Conservation (phyloP, 345 rosid genomes). For the Lenwebbia sp. region DNA sequence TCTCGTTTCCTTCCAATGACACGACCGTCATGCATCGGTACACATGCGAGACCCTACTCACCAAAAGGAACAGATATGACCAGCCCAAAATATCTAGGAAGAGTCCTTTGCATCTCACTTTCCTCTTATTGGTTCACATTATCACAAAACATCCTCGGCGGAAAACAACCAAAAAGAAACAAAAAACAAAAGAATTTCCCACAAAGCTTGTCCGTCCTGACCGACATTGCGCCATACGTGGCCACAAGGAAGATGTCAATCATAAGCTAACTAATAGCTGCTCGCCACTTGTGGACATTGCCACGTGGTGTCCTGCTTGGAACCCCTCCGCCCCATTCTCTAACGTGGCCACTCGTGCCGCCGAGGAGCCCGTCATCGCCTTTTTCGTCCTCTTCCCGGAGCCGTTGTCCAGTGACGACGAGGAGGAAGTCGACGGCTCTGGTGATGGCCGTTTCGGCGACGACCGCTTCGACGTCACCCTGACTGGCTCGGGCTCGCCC, state of each 20-base stretch:
- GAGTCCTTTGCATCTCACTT: neutral
- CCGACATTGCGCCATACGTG: neutral
- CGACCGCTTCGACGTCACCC: constrained; percentile 62
- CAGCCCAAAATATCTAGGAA: neutral
- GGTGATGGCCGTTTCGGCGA: constrained; percentile 61
- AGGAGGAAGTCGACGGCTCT: constrained; percentile 26
- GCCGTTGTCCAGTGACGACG: constrained; percentile 23
- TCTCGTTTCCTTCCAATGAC: neutral
- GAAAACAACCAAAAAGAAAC: neutral
- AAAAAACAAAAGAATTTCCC: neutral
- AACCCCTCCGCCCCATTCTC: neutral
- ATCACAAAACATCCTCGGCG: neutral
- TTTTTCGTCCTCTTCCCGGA: constrained; percentile 37
- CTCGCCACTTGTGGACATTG: constrained; percentile 17
- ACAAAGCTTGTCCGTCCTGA: neutral
- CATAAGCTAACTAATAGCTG: constrained; percentile 8
- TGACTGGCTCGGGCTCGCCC: constrained; percentile 69
- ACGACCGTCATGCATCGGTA: neutral
- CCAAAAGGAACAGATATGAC: neutral
- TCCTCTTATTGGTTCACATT: neutral
- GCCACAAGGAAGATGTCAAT: neutral
- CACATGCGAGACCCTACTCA: neutral
- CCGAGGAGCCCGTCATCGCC: neutral
- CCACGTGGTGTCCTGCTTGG: constrained; percentile 22
- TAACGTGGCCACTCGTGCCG: neutral